phyloP scores from a whole-genome alignment of 2,329 filamentous ascomycete species.

The Paraphoma sp. region DNA sequence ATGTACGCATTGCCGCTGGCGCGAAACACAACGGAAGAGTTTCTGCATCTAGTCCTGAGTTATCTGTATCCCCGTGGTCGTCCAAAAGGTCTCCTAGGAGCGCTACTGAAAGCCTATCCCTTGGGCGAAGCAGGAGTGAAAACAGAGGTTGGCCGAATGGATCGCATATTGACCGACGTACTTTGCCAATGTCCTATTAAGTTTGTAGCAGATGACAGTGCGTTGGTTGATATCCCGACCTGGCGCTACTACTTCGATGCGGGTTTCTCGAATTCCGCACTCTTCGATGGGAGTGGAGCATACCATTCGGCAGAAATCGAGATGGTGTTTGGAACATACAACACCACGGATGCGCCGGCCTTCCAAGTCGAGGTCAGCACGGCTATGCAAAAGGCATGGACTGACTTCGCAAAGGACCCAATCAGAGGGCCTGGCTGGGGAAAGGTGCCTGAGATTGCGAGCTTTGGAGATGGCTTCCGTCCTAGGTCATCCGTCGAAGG shows the following conservation, averaged over 20 bases:
- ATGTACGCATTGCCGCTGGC: background rate
- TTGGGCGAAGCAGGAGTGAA: background rate
- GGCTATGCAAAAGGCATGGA: background rate
- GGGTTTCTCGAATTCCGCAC: background rate
- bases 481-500: background rate
- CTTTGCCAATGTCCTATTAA: background rate
- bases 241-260: background rate
- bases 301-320: background rate
- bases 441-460: background rate
- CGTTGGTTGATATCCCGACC: background rate
- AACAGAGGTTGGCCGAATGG: background rate
- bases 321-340: background rate
- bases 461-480: background rate
- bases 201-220: background rate
- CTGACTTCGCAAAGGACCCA: background rate
- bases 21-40: background rate
- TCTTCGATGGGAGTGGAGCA: background rate
- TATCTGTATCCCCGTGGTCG: background rate
- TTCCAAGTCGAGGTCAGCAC: background rate
- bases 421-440: background rate
- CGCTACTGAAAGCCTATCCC: background rate
- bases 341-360: background rate
- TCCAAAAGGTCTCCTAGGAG: background rate
- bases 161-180: background rate
- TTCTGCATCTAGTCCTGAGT: background rate